phyloP scores from a whole-genome alignment of 345 rosid genomes.

The Linum tenue region DNA sequence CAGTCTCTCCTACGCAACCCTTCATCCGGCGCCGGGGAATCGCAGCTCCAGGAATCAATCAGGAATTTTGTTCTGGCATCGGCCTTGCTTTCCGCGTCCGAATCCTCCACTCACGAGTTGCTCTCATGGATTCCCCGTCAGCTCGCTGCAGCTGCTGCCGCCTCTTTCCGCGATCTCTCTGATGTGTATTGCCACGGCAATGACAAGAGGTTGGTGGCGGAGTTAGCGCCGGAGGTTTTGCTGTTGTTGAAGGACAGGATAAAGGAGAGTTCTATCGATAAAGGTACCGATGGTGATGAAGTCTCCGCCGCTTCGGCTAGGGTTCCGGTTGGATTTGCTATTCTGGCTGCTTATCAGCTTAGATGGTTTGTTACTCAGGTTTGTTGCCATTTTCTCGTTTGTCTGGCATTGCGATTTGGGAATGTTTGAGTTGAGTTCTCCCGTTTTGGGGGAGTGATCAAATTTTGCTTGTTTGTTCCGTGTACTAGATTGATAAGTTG shows the following conservation, averaged over 20 bases:
- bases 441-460: background rate
- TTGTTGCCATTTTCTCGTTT: background rate
- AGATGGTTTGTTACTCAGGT: conserved; percentile 88
- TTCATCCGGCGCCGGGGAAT: conserved; percentile 7
- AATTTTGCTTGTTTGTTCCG: conserved; percentile 3
- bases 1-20: conserved; percentile 36
- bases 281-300: conserved; percentile 39
- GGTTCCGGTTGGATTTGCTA: conserved; percentile 58
- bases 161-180: conserved; percentile 36
- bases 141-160: conserved; percentile 25
- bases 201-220: conserved; percentile 33
- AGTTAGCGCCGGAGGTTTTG: conserved; percentile 45
- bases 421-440: background rate
- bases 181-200: conserved; percentile 19
- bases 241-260: conserved; percentile 52
- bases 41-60: conserved; percentile 21
- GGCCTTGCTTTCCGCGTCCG: conserved; percentile 53
- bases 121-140: conserved; percentile 62
- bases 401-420: background rate
- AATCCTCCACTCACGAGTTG: conserved; percentile 40
- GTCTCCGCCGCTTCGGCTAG: conserved; percentile 49
- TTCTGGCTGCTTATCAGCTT: conserved; percentile 66
- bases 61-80: conserved; percentile 52
- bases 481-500: conserved; percentile 44
- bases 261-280: conserved; percentile 59